Evolutionary conservation across 2,329 filamentous ascomycete genomes (phyloP), one percentile per base, ranked within the genome.

Genomic region (Ceratocystis huliohia): DNA sequence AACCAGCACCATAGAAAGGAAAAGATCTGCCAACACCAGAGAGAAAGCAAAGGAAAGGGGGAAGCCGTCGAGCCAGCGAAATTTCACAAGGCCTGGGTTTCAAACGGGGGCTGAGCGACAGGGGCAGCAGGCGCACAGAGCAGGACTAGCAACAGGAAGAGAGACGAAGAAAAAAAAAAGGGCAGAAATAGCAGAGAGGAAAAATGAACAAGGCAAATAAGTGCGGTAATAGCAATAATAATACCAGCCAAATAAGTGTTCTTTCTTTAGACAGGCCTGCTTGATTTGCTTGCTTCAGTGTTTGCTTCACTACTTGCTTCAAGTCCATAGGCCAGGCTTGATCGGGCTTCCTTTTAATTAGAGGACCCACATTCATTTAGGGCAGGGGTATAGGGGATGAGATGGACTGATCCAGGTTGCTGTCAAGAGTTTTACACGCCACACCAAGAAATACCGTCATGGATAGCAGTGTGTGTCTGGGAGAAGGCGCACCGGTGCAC

Each of bases 1-100:
- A 67, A 69, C 10, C 41, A 20, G 61, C 57, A n/a, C 46, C 65
- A 67, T 17, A 13, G n/a, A 59, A n/a, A 30, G 25, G 20, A 22
- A 61, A 46, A 56, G 46, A 30, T 10, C 45, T 10, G 46, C 50
- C 22, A 15, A 67, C 28, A 65, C 45, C 41, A 68, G 45, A 57
- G 66, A 68, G 30, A 20, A 63, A 64, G 65, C 62, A 69, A 67
- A 50, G 70, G 69, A 66, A 65, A 66, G 70, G 64, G 53, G 64
- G 67, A 69, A 68, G 64, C 65, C 50, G 65, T 41, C 63, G 33
- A n/a, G 63, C 62, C 15, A 64, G 25, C 48, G 56, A 67, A 46
- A 57, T 44, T 67, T 44, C 50, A 45, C 56, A 41, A n/a, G 63
- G 44, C 17, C 48, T 33, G 37, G 50, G 67, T 64, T 66, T 68